Evolutionary conservation across 2,329 filamentous ascomycete species (phyloP), one percentile per base, ranked within the genome.

Genomic region (Emydomyces testavorans): DNA sequence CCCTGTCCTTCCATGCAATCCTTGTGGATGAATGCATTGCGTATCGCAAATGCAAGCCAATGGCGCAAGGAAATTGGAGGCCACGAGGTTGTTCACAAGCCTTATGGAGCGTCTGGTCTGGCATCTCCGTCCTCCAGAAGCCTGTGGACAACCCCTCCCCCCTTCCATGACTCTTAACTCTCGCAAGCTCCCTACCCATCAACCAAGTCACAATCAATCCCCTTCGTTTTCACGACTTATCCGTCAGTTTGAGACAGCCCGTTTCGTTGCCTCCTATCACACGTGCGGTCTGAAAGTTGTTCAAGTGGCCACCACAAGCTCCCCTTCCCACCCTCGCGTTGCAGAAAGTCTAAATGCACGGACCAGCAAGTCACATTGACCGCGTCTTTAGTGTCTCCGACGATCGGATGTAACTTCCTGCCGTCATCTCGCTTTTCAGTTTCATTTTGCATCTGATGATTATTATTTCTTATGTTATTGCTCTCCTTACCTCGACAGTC

Each of bases 381-480:
- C 6, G 16, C 32, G 29, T 32, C 8, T 28, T 15, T 15, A 21
- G n/a, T 23, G 43, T n/a, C 20, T 15, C n/a, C n/a, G 38, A 2
- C 20, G n/a, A 21, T 23, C 28, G 15, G 35, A 46, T 46, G 44
- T 46, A 32, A 38, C 44, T 39, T 46, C 23, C 28, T 7, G 26
- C 8, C 23, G 16, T 13, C 18, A 29, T 31, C 16, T 43, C 29
- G 13, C 15, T 31, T 42, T 29, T 36, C n/a, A n/a, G n/a, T 47
- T 29, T 40, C 37, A 39, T 31, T 52, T 35, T 16, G 13, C 16
- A 23, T 20, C 24, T 6, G 23, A 15, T 40, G 15, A 10, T 2
- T 21, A 15, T 40, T 7, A 34, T 23, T 21, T 7, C 21, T 34
- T 13, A 16, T 21, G 16, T 20, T 40, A 18, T 40, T 16, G 6